Evolutionary conservation across 176 grass and related monocot genomes (phyloP), one percentile per base, ranked within the genome.

Genomic region (Guadua angustifolia): DNA sequence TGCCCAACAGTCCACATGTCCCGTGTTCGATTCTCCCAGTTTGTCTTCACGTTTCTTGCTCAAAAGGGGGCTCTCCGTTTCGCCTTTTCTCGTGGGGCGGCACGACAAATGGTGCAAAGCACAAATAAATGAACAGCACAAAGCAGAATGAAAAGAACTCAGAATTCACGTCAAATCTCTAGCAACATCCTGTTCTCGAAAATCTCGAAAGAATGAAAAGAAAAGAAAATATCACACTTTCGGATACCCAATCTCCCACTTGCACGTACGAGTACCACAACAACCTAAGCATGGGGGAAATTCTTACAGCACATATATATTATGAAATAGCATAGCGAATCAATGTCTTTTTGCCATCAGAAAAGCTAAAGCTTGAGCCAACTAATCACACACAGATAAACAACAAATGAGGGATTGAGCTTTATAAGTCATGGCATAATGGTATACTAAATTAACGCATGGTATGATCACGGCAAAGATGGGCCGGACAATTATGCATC

Each of bases 41-140:
- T 22, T 61, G 32, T 40, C 33, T 42, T 36, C 71, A 45, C 49
- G 14, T 82, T 87, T 81, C 9, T 42, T 32, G 5, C 80, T 24
- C 10, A 16, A 51, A 88, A 52, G 44, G 21, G 2, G n/a, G 10
- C 7, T 69, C 43, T 43, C 29, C 5, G 0, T 61, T 24, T 25
- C 0, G 74, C 19, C 60, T 80, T 89, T 81, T 58, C 19, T 77
- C 65, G 44, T 85, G 77, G 52, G 71, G 64, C 71, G 56, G 83
- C 45, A 39, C 19, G 83, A 82, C 68, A 79, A 66, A 58, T 18
- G 49, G 74, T 15, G 58, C 81, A 79, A 36, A 36, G 9, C 4
- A 22, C 33, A 49, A 29, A 29, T 29, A 29, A 29, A 29, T 29
- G 29, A 0, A 29, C 29, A 29, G 29, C 29, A 29, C 29, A 29